A percentile compares a stretch with the other conserved stretches of the same genome.
Evolutionary conservation across 306 rosid genomes (phyloP).

Genomic region (Cicer yamashitae): DNA sequence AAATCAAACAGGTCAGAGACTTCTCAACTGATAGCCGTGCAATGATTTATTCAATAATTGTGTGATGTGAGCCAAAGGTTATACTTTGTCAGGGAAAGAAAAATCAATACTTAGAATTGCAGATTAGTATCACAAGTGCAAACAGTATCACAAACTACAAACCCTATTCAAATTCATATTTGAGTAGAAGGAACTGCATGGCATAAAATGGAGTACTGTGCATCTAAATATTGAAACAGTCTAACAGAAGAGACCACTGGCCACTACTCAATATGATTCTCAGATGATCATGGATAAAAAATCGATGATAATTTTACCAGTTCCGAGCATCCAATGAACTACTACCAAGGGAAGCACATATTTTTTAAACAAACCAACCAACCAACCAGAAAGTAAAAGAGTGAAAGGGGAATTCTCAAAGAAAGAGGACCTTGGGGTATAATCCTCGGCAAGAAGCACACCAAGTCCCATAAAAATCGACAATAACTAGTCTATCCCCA

Average conservation of each 20-base stretch:
- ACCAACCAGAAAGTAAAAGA: slow-evolving; percentile 34
- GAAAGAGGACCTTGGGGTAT: slow-evolving; percentile 78
- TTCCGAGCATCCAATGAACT: slow-evolving; percentile 5
- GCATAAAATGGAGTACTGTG: slow-evolving; percentile 14
- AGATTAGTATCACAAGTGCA: slow-evolving; percentile 10
- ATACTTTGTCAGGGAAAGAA: not conserved
- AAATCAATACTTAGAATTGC: not conserved
- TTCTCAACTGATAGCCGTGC: slow-evolving; percentile 21
- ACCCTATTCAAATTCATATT: slow-evolving; percentile 16
- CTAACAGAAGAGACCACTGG: slow-evolving; percentile 17
- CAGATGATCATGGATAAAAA: not conserved
- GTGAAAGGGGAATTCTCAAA: slow-evolving; percentile 40
- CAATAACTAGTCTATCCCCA: slow-evolving; percentile 92
- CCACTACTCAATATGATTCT: not conserved
- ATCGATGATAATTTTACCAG: not conserved
- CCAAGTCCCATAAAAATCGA: slow-evolving; percentile 98
- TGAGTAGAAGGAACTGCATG: not conserved
- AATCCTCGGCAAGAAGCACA: slow-evolving; percentile 99
- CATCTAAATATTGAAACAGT: slow-evolving; percentile 20
- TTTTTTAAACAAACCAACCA: not conserved
- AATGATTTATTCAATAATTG: slow-evolving; percentile 18
- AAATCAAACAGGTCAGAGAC: slow-evolving; percentile 4
- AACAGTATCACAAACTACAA: not conserved
- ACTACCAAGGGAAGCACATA: slow-evolving; percentile 4
- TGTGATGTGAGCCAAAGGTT: slow-evolving; percentile 13